A percentile compares a stretch with the other conserved stretches of the same genome.
Conservation (phyloP, 352 stramenopile species). For the Phytophthora vignae region DNA sequence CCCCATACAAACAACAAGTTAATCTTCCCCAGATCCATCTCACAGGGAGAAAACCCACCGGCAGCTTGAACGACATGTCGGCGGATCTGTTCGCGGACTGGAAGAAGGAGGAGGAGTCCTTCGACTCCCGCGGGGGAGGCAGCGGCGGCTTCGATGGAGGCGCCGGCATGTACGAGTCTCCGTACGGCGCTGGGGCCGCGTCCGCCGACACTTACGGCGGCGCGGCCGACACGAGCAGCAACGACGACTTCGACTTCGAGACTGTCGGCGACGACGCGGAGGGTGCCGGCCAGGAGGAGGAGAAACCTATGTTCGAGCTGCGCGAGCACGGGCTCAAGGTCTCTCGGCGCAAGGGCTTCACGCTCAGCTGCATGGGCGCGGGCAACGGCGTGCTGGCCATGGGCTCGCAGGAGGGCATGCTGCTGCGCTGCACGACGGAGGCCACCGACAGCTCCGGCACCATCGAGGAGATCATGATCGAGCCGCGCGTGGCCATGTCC, state of each 20-base stretch:
- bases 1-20: slow-evolving; percentile 20
- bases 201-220: slow-evolving; percentile 34
- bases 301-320: slow-evolving; percentile 88
- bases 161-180: slow-evolving; percentile 47
- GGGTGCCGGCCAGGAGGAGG: slow-evolving; percentile 60
- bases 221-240: slow-evolving; percentile 43
- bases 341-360: slow-evolving; percentile 86
- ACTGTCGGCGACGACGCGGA: slow-evolving; percentile 53
- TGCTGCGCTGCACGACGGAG: slow-evolving; percentile 82
- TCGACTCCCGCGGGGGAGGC: slow-evolving; percentile 31
- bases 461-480: slow-evolving; percentile 91
- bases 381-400: slow-evolving; percentile 86
- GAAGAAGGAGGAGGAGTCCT: slow-evolving; percentile 80
- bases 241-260: slow-evolving; percentile 87
- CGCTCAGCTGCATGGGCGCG: slow-evolving; percentile 80
- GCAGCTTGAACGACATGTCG: slow-evolving; percentile 56
- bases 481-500: slow-evolving; percentile 84
- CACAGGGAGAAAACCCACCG: background rate
- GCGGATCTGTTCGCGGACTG: slow-evolving; percentile 91
- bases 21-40: slow-evolving; percentile 8
- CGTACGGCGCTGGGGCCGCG: slow-evolving; percentile 32
- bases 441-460: slow-evolving; percentile 74
- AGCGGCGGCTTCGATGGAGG: slow-evolving; percentile 20
- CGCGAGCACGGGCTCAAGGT: slow-evolving; percentile 89
- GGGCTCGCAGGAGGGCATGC: slow-evolving; percentile 82